Evolutionary conservation across 257 asterid genomes (phyloP).

Genomic region (Solanum habrochaites): DNA sequence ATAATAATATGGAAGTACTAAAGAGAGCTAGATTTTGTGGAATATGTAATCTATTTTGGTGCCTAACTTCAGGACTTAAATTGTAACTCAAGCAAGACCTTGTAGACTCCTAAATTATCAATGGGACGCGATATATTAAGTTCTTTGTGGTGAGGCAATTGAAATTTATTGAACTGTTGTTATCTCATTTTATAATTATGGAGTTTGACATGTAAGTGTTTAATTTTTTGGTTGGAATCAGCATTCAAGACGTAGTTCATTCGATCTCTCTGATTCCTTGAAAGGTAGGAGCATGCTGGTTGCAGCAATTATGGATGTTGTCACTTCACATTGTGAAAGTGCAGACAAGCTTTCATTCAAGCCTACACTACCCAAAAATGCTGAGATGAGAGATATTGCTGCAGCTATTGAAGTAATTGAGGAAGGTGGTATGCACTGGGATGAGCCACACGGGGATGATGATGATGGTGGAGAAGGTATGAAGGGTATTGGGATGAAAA

Average conservation of each 20-base stretch:
- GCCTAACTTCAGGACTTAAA: not conserved
- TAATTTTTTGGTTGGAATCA: constrained; percentile 39
- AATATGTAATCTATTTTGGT: not conserved
- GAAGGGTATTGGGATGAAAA: constrained; percentile 90
- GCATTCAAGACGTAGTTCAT: constrained; percentile 68
- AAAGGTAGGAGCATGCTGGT: constrained; percentile 99
- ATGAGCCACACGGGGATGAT: constrained; percentile 49
- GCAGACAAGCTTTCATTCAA: constrained; percentile 49
- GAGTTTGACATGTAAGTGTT: constrained; percentile 24
- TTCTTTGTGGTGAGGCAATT: not conserved
- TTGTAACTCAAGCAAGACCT: not conserved
- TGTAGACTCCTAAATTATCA: not conserved
- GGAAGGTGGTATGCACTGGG: constrained; percentile 94
- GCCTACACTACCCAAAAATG: constrained; percentile 67
- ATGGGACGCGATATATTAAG: not conserved
- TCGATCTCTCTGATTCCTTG: constrained; percentile 56
- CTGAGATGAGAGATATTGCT: constrained; percentile 87
- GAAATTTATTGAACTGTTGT: not conserved
- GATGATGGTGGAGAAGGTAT: constrained; percentile 73
- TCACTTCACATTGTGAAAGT: constrained; percentile 76
- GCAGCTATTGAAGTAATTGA: constrained; percentile 93
- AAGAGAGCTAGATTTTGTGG: not conserved
- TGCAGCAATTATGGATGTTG: constrained; percentile 94
- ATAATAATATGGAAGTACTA: not conserved
- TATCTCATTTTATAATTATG: not conserved